Base-by-base conservation (phyloP, 352 stramenopile genomes). In the Globisporangium paddicum region DNA sequence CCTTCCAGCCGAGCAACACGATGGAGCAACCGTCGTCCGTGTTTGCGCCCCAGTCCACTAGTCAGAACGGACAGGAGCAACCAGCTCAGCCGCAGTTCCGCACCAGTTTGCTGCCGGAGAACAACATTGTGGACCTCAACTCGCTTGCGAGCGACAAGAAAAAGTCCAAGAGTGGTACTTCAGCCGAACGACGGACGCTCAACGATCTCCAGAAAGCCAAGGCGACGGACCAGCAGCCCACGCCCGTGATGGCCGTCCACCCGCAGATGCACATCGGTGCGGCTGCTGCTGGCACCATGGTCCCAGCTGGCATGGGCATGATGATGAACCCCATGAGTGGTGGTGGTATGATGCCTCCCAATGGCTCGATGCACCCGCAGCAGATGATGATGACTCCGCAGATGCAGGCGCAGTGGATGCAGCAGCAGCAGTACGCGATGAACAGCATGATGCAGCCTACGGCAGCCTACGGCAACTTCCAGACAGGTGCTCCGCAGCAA, bases 51-150 rank as follows among this genome's bases (percentile, higher is more conserved):
- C 16, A 26, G 9, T 2, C 42, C 26, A 26, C 8, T 10, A 48
- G 8, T 19, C 14, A 1, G 21, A 32, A 25, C 5, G 25, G 35
- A 10, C 57, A 64, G 32, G 48, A 64, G 6, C 28, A 54, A n/a
- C 4, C 41, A 14, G 26, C 34, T 16, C n/a, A 21, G 11, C 28
- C 45, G 16, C 64, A 70, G 40, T 80, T 84, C 56, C 55, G 52
- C n/a, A 80, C 78, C 19, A 85, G 67, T 41, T 34, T 89, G 23
- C 62, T 89, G 26, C 79, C 79, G 4, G 79, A 89, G 49, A 87
- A 87, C 60, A 72, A 84, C 63, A 76, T 89, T 51, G 73, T 89
- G 18, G 74, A 89, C 55, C 75, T 87, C 2, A 70, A 56, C 35
- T 73, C 72, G 58, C 64, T 89, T 11, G 77, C 64, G 26, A 82